Evolutionary conservation across 805 yeast species (phyloP), one percentile per base, ranked within the genome.

Genomic region (Candida pseudoglaebosa): DNA sequence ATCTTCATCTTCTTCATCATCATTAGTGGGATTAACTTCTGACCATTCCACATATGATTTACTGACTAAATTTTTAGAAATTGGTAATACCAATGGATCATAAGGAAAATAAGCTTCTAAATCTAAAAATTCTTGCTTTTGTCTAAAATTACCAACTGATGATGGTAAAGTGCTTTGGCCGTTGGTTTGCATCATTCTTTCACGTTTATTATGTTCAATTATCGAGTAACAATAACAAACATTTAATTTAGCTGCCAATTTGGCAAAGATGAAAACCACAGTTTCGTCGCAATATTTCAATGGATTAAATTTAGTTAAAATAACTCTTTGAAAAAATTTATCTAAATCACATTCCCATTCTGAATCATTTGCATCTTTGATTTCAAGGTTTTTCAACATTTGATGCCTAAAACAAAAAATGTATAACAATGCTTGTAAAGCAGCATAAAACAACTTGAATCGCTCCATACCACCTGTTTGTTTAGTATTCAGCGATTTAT

Each of bases 51-150:
- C 78, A 38, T 66, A 69, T 42, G 73, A 71, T 4, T 62, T 69
- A 22, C 71, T 66, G 40, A 93, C 63, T 24, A 78, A 57, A 28
- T 62, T 58, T 50, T 80, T 78, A 34, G 86, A 75, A 8, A 62
- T 62, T 32, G 81, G 83, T 45, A 91, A 71, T 36, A 84, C 77
- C 44, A 93, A 62, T 1, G 99, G 99, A 66, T 91, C 98, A 57
- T 86, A 91, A 9, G 99, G 99, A 62, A 91, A 91, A 57, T 88
- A 91, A n/a, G 93, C 89, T 57, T 90, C 96, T 37, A 91, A 69
- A 52, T 88, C 95, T 48, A 85, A 73, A 53, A 86, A 88, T 54
- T 89, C 96, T 54, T 85, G 90, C 52, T 81, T 81, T 39, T 78
- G 77, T 21, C 72, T 71, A 47, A 77, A 69, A 38, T 73, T 71